Conservation (phyloP, 768 basidiomycete genomes). For the Boletus insuetus region DNA sequence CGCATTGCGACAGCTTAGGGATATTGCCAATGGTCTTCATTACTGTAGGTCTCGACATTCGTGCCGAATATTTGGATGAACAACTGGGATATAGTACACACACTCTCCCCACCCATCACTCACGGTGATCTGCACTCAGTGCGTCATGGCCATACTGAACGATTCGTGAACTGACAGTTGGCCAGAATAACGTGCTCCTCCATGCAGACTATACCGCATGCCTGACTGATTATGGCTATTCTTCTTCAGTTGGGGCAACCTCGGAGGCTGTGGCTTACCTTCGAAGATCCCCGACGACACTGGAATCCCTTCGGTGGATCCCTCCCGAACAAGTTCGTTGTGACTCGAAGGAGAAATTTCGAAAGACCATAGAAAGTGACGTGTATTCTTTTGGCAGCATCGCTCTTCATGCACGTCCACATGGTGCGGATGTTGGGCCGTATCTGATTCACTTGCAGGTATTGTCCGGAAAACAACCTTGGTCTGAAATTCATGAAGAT, state of each 20-base stretch:
- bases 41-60: slow-evolving; percentile 3
- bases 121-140: slow-evolving; percentile 17
- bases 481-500: not conserved
- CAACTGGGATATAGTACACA: slow-evolving; percentile 6
- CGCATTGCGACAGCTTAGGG: slow-evolving; percentile 5
- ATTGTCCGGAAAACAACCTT: slow-evolving; percentile 5
- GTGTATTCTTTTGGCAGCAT: slow-evolving; percentile 28
- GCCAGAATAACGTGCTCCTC: slow-evolving; percentile 16
- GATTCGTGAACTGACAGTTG: not conserved
- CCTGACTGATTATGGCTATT: slow-evolving; percentile 43
- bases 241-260: slow-evolving; percentile 18
- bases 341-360: slow-evolving; percentile 13
- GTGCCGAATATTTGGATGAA: not conserved
- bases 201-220: slow-evolving; percentile 29
- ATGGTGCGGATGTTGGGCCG: not conserved
- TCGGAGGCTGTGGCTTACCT: not conserved
- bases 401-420: slow-evolving; percentile 12
- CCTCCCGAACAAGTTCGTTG: slow-evolving; percentile 31
- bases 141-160: not conserved
- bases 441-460: slow-evolving; percentile 17
- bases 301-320: slow-evolving; percentile 40
- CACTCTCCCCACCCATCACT: not conserved
- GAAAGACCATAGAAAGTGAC: slow-evolving; percentile 6
- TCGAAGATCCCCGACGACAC: slow-evolving; percentile 27
- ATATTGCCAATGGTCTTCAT: slow-evolving; percentile 12